These are phyloP conservation scores for Arachis monticola DNA, from an alignment of 331 rosid species.

Conservation along the genomic window DNA sequence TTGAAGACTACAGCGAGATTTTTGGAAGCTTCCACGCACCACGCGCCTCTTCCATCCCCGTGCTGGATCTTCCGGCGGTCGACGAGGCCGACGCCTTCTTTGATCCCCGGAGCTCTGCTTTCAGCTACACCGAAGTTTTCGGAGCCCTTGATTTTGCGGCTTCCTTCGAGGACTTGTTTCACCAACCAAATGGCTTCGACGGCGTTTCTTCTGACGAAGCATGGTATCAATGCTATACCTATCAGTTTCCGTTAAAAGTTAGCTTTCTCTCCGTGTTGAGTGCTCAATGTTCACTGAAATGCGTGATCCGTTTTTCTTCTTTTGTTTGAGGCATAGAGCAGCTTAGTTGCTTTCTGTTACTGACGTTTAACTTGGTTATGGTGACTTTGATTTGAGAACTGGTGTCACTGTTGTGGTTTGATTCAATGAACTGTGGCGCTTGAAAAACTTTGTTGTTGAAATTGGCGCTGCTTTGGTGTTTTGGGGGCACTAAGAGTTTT, in stretches of 20 bases:
- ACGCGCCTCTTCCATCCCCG: conserved; percentile 91
- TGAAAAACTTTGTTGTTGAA: neutral
- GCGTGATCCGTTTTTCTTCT: conserved; percentile 23
- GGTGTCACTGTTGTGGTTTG: conserved; percentile 18
- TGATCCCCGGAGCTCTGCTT: conserved; percentile 68
- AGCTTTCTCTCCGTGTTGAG: neutral
- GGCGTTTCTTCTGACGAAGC: conserved; percentile 70
- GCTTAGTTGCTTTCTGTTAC: conserved; percentile 8
- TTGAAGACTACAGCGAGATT: conserved; percentile 95
- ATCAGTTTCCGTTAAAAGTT: conserved; percentile 21
- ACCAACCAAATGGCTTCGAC: conserved; percentile 36
- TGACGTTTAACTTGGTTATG: neutral
- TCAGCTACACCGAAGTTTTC: conserved; percentile 83
- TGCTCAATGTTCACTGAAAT: conserved; percentile 23
- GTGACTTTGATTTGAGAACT: conserved; percentile 12
- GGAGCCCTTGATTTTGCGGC: conserved; percentile 72
- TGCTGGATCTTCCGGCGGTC: conserved; percentile 79
- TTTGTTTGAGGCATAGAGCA: neutral
- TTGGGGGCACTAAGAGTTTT: conserved; percentile 10
- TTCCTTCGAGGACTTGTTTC: conserved; percentile 71
- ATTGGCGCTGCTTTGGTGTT: conserved; percentile 1
- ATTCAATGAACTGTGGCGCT: conserved; percentile 1
- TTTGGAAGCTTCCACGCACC: conserved; percentile 75
- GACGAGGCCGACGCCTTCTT: conserved; percentile 68
- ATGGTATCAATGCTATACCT: conserved; percentile 60